Evolutionary conservation across 2,329 filamentous ascomycete genomes (phyloP).

Genomic region (Xylariaceae sp.): DNA sequence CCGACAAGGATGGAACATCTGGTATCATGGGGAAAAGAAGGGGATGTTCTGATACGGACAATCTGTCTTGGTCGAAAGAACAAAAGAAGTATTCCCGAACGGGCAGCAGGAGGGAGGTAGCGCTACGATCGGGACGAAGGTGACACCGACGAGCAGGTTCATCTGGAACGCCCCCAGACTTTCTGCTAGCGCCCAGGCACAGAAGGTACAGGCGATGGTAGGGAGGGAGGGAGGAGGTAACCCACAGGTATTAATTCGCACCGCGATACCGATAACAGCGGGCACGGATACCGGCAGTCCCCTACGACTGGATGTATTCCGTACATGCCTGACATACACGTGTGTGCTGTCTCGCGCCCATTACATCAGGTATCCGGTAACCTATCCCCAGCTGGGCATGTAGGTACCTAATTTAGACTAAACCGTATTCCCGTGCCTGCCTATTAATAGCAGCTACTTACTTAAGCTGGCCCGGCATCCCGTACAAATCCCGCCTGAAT

Average conservation of each 20-base stretch:
- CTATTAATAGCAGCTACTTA: neutral
- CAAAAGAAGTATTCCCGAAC: neutral
- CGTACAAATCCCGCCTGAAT: too few relatives aligned
- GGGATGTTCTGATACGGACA: neutral
- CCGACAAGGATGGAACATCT: neutral
- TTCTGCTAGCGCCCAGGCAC: neutral
- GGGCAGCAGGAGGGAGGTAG: too few relatives aligned
- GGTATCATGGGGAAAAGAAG: neutral
- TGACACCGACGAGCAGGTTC: neutral
- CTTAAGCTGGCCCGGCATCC: neutral
- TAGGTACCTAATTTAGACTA: too few relatives aligned
- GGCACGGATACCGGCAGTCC: too few relatives aligned
- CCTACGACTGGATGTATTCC: too few relatives aligned
- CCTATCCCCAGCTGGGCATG: too few relatives aligned
- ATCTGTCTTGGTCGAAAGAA: neutral
- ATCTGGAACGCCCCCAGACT: neutral
- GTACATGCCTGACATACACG: too few relatives aligned
- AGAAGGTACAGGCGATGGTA: too few relatives aligned
- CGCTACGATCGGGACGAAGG: neutral
- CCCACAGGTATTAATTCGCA: too few relatives aligned
- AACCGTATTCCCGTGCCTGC: neutral
- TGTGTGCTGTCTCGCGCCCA: too few relatives aligned
- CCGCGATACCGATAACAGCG: too few relatives aligned
- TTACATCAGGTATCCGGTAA: too few relatives aligned
- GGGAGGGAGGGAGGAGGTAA: neutral